Percentiles rank a stretch among this genome's conserved stretches.
Conservation (phyloP, 2,329 filamentous ascomycete species). For the Mycosphaerella arachidis region DNA sequence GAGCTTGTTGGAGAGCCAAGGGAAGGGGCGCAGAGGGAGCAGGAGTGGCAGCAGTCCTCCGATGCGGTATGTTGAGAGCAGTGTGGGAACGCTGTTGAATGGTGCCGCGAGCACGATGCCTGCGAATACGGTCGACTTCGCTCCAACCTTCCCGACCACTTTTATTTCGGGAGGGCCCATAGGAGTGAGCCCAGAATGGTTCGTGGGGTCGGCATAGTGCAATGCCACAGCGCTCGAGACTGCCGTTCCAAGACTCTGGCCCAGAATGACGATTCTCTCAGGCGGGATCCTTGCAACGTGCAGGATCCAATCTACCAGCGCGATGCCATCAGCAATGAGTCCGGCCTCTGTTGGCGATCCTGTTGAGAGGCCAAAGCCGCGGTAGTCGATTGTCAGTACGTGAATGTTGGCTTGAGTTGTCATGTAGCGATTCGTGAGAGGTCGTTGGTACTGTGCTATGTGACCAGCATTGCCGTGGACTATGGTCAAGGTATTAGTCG, state of each 20-base stretch:
- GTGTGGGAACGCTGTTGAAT: slow-evolving; percentile 68
- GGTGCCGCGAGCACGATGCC: slow-evolving; percentile 74
- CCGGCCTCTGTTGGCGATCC: slow-evolving; percentile 77
- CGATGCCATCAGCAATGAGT: slow-evolving; percentile 71
- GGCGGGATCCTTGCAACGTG: slow-evolving; percentile 60
- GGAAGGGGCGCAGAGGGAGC: slow-evolving; percentile 66
- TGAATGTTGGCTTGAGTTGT: slow-evolving; percentile 70
- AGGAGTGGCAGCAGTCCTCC: slow-evolving; percentile 74
- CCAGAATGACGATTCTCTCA: slow-evolving; percentile 71
- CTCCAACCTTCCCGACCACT: not conserved
- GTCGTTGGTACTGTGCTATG: slow-evolving; percentile 71
- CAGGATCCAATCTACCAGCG: slow-evolving; percentile 69
- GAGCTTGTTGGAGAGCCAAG: slow-evolving; percentile 58
- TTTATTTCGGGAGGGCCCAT: slow-evolving; percentile 6
- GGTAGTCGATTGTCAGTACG: slow-evolving; percentile 84
- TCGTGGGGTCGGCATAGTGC: slow-evolving; percentile 49
- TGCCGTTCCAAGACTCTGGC: slow-evolving; percentile 84
- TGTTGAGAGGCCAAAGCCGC: slow-evolving; percentile 77
- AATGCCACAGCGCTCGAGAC: slow-evolving; percentile 72
- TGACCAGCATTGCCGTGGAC: slow-evolving; percentile 72
- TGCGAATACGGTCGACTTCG: slow-evolving; percentile 60
- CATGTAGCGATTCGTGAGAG: slow-evolving; percentile 71
- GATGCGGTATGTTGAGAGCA: slow-evolving; percentile 74
- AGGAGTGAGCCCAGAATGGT: slow-evolving; percentile 14
- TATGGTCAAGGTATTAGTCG: not conserved